Base-by-base conservation (phyloP, 768 basidiomycete species). In the Rhodotorula kratochvilovae region DNA sequence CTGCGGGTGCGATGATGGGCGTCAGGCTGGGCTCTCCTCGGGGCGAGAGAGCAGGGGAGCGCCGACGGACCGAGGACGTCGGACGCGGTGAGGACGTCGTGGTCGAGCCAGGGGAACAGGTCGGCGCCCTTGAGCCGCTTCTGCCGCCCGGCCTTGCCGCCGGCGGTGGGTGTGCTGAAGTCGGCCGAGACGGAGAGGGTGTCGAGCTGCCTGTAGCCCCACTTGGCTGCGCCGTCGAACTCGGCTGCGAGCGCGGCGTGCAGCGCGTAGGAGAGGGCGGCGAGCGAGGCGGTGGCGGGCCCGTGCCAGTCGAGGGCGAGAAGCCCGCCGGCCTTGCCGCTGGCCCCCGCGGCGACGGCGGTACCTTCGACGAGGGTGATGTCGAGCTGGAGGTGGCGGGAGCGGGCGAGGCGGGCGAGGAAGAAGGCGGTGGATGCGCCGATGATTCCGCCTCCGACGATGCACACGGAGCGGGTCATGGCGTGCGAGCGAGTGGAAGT, bases 401-500 rank as follows among this genome's bases (percentile, higher is more conserved):
- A 63, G 16, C 43, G 56, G 7, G 85, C 85, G 71, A 88, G 86
- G 33, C 83, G 83, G 23, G 88, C 81, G 62, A 91, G 83, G 79
- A 89, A 92, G 82, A 90, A 92, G 23, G 91, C 90, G 0, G 88
- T 89, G 2, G 88, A 88, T 68, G 88, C 87, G 16, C 92, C 92
- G 51, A 92, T 89, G 74, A 93, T 92, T 0, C 92, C 92, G 31
- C 88, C 92, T 36, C 92, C 91, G 70, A 94, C 84, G 70, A 94
- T 86, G 42, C 90, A 85, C 64, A 93, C 87, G 60, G 25, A 19
- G 36, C 57, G 36, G 8, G 17, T n/a, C 39, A 62, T 62, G 23
- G 5, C 31, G 35, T 16, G 33, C 23, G 1, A 27, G 43, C 35
- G 23, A 57, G 55, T 29, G 25, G 33, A 11, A 54, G 3, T 23